Conservation (phyloP, 331 rosid genomes). For the Cucumis variabilis region DNA sequence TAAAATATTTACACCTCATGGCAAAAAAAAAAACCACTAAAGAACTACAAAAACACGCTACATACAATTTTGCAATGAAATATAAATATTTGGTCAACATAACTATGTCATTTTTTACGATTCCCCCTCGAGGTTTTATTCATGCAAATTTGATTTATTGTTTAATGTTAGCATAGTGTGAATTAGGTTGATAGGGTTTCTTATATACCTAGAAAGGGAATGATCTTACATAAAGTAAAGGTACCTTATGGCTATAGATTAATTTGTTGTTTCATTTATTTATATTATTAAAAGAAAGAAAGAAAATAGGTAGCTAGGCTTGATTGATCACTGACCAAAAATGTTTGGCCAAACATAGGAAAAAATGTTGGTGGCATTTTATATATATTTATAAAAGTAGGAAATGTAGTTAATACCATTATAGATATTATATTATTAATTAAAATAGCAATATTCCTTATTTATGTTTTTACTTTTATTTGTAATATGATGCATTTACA, state of each 20-base stretch:
- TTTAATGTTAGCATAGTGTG: too few species aligned
- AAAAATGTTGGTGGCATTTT: background rate
- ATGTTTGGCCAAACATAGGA: constrained; percentile 17
- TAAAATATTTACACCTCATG: too few species aligned
- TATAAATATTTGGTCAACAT: too few species aligned
- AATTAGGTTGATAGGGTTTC: background rate
- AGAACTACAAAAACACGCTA: too few species aligned
- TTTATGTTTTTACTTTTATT: background rate
- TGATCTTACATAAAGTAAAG: background rate
- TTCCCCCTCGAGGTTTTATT: too few species aligned
- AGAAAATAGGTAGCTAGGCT: background rate
- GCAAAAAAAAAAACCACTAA: too few species aligned
- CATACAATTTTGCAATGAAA: too few species aligned
- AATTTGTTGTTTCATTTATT: background rate
- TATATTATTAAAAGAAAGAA: background rate
- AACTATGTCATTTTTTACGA: too few species aligned
- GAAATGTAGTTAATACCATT: background rate
- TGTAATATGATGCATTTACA: too few species aligned
- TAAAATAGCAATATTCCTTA: background rate
- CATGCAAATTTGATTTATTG: too few species aligned
- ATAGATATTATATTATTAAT: background rate
- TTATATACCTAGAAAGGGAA: background rate
- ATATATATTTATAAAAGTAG: background rate
- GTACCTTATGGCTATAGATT: background rate
- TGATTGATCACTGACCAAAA: background rate